phyloP scores from a whole-genome alignment of 2,329 filamentous ascomycete species.

The Stylonectria norvegica region DNA sequence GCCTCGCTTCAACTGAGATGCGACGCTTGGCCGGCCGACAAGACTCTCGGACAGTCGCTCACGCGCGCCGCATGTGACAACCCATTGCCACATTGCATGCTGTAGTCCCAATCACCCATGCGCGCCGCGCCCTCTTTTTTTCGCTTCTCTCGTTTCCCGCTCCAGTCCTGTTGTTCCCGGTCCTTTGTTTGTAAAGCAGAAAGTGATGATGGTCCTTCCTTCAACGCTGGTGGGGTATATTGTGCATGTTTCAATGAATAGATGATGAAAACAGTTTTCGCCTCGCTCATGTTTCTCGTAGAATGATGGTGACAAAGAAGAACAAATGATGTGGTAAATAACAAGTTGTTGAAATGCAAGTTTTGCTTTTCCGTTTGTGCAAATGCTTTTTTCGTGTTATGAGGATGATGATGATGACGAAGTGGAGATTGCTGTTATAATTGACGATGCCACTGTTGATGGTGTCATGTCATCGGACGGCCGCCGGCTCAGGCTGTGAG shows the following conservation, averaged over 20 bases:
- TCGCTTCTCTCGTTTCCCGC: conserved; percentile 16
- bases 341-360: no score
- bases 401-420: not conserved
- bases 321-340: conserved; percentile 11
- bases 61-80: no score
- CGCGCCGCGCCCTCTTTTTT: conserved; percentile 16
- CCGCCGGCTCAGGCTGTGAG: conserved; percentile 25
- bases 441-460: not conserved
- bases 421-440: no score
- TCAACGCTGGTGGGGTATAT: conserved; percentile 31
- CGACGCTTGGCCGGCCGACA: no score
- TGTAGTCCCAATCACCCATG: no score
- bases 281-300: conserved; percentile 23
- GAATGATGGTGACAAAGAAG: conserved; percentile 15
- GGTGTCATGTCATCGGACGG: conserved; percentile 8
- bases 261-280: conserved; percentile 18
- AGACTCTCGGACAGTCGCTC: no score
- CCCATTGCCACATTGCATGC: no score
- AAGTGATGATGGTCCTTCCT: conserved; percentile 14
- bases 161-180: conserved; percentile 25
- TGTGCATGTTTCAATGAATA: no score
- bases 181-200: conserved; percentile 24
- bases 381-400: no score
- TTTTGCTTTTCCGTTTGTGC: no score
- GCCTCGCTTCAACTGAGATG: no score